phyloP scores from a whole-genome alignment of 2,329 filamentous ascomycete genomes.

The Mollisia scopiformis region DNA sequence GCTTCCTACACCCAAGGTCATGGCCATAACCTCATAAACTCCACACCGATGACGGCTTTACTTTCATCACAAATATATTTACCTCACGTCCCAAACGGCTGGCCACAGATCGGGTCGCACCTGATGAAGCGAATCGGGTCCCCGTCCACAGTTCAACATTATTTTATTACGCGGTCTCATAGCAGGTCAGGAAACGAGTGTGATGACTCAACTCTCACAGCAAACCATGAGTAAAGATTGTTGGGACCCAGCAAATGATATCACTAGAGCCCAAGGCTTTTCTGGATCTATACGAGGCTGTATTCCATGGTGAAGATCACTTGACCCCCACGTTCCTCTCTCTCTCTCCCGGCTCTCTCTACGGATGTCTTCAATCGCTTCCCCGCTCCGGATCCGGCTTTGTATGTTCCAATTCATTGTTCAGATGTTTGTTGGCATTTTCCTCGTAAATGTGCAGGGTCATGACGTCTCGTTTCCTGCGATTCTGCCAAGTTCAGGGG shows the following conservation, averaged over 20 bases:
- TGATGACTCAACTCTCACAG: background rate
- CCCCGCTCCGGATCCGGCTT: background rate
- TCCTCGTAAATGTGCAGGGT: background rate
- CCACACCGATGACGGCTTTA: too few species aligned
- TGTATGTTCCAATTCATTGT: background rate
- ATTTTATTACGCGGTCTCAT: background rate
- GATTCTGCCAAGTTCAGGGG: background rate
- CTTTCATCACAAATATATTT: background rate
- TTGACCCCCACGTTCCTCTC: background rate
- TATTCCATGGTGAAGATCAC: background rate
- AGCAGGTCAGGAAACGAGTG: background rate
- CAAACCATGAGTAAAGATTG: background rate
- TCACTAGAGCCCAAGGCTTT: slow-evolving; percentile 3
- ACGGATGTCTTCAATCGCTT: background rate
- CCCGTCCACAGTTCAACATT: background rate
- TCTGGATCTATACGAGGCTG: slow-evolving; percentile 5
- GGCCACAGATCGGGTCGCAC: background rate
- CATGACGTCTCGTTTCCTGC: background rate
- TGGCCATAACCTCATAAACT: background rate
- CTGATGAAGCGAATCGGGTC: too few species aligned
- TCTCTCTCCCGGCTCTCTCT: too few species aligned
- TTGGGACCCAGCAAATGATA: background rate
- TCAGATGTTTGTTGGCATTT: background rate
- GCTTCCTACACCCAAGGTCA: too few species aligned
- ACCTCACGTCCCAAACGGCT: background rate